Base-by-base conservation (phyloP, 2,329 filamentous ascomycete genomes). In the Fusarium verrucosum region DNA sequence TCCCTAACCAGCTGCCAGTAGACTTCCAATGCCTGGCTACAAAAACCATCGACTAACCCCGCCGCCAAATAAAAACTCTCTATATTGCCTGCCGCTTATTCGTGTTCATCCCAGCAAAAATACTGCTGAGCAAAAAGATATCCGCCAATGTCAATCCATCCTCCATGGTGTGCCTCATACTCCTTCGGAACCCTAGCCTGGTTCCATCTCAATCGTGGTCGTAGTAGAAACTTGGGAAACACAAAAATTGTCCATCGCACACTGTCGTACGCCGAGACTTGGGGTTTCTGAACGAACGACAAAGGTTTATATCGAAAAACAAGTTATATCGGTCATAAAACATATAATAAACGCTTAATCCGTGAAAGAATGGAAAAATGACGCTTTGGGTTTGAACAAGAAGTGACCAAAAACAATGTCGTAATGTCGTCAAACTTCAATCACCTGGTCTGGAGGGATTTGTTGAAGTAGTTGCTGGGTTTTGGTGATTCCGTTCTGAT, bases 381-480 rank as follows among this genome's bases (percentile, higher is more conserved):
- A 58, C 57, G 61, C 66, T 49, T 47, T 50, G 47, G 47, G 42
- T 64, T 63, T 62, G 57, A 46, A 36, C 33, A 36, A 50, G 41
- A 55, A 55, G 55, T 44, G 54, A 66, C 47, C 33, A 60, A 32
- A 54, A 55, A 54, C 58, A 53, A 43, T 55, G 40, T 62, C 62
- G 58, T 70, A 49, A 68, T 63, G 10, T 57, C 33, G 42, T 71
- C 61, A 74, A 46, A 71, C 61, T 62, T 74, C 69, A 35, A 75
- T 62, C 22, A 70, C 61, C 46, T 68, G 72, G 23, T 68, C 70
- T 13, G 68, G 66, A 22, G 61, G 59, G 20, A 58, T 68, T 32
- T 71, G 66, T 43, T 71, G 70, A 33, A 73, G 66, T 55, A 72
- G 52, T 23, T 76, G 68, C 26, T 72, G 65, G 22, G 68, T 72